Conservation (phyloP, 163 green algal genomes). For the Dunaliella salina region DNA sequence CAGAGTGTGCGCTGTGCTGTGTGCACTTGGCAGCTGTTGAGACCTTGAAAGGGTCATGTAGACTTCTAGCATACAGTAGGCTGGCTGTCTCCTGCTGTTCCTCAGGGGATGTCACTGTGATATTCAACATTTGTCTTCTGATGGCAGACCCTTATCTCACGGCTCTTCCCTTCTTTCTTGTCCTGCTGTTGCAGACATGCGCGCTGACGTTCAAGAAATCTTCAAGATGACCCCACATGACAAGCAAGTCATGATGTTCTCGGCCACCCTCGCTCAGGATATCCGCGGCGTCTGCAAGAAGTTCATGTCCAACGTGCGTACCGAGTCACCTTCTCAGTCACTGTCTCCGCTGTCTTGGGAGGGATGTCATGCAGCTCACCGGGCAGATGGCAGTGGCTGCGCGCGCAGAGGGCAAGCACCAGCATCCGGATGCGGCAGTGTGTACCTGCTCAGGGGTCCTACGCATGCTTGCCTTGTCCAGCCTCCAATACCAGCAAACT, state of each 20-base stretch:
- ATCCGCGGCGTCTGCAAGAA: conserved; percentile 96
- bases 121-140: too few relatives aligned
- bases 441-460: not conserved
- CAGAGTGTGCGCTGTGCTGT: not conserved
- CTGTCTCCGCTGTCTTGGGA: not conserved
- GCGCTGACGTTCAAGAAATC: conserved; percentile 94
- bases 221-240: conserved; percentile 97
- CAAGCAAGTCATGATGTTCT: conserved; percentile 99
- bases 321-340: not conserved
- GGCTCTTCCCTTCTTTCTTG: not conserved
- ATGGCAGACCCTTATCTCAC: too few relatives aligned
- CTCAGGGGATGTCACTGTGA: too few relatives aligned
- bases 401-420: not conserved
- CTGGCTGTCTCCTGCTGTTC: too few relatives aligned
- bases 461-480: not conserved
- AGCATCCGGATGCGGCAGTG: not conserved
- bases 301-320: conserved; percentile 93
- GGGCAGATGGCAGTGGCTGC: not conserved
- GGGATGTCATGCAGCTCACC: not conserved
- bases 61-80: too few relatives aligned
- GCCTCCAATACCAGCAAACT: not conserved
- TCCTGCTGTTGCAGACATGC: conserved; percentile 83
- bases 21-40: too few relatives aligned
- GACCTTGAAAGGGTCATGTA: too few relatives aligned
- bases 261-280: conserved; percentile 87